A percentile compares a stretch with the other conserved stretches of the same genome.
phyloP scores from a whole-genome alignment of 2,329 filamentous ascomycete genomes.

The Trichoderma simmonsii region DNA sequence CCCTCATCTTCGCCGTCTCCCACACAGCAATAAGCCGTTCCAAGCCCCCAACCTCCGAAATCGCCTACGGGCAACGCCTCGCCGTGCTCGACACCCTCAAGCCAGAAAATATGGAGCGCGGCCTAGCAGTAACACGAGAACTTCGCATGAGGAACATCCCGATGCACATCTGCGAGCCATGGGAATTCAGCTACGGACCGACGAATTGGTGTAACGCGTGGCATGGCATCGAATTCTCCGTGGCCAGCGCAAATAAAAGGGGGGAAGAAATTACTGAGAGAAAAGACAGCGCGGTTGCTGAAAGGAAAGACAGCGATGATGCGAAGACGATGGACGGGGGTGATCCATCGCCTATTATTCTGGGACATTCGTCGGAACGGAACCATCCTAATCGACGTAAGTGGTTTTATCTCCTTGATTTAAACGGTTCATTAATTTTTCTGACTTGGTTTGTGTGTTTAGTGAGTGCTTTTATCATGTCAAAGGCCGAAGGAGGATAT shows the following conservation, averaged over 20 bases:
- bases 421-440: background rate
- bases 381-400: conserved; percentile 17
- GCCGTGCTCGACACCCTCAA: conserved; percentile 23
- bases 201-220: conserved; percentile 24
- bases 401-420: background rate
- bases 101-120: conserved; percentile 26
- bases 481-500: conserved; percentile 23
- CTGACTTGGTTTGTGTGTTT: background rate
- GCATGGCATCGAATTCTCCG: conserved; percentile 22
- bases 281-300: background rate
- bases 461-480: conserved; percentile 19
- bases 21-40: conserved; percentile 16
- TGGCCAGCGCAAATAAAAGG: background rate
- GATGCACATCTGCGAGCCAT: conserved; percentile 22
- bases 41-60: conserved; percentile 20
- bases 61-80: conserved; percentile 20
- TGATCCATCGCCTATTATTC: conserved; percentile 14
- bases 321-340: background rate
- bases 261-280: background rate
- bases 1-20: conserved; percentile 11
- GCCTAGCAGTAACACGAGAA: conserved; percentile 17
- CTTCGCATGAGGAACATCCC: background rate
- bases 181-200: conserved; percentile 19
- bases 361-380: conserved; percentile 19
- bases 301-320: background rate